Evolutionary conservation across 2,329 filamentous ascomycete genomes (phyloP).

Genomic region (Beauveria rudraprayagi): DNA sequence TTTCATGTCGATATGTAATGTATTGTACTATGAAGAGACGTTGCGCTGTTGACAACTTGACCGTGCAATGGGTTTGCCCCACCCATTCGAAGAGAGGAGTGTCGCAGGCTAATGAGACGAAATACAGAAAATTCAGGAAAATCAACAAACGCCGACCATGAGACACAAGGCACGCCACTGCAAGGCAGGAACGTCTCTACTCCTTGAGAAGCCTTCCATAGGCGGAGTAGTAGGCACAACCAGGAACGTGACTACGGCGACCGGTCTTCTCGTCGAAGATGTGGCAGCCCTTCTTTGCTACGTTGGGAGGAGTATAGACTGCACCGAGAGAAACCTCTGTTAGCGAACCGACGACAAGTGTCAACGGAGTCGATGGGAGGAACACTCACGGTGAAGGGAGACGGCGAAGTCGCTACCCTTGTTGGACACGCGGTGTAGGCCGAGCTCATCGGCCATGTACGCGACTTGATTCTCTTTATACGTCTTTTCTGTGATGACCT

Average conservation of each 20-base stretch:
- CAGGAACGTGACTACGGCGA: slow-evolving; percentile 60
- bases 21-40: slow-evolving; percentile 9
- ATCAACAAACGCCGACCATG: slow-evolving; percentile 10
- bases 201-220: slow-evolving; percentile 44
- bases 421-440: slow-evolving; percentile 77
- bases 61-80: slow-evolving; percentile 2
- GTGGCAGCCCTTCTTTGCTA: slow-evolving; percentile 71
- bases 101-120: slow-evolving; percentile 8
- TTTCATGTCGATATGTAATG: slow-evolving; percentile 16
- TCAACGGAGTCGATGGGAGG: slow-evolving; percentile 15
- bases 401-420: slow-evolving; percentile 68
- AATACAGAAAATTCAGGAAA: slow-evolving; percentile 9
- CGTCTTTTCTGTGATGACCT: slow-evolving; percentile 57
- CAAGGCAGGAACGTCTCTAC: slow-evolving; percentile 14
- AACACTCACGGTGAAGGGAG: slow-evolving; percentile 63
- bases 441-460: slow-evolving; percentile 88
- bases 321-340: slow-evolving; percentile 19
- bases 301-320: slow-evolving; percentile 85
- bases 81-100: not conserved
- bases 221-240: slow-evolving; percentile 63
- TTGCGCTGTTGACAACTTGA: not conserved
- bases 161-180: slow-evolving; percentile 8
- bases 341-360: slow-evolving; percentile 24
- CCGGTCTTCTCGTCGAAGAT: slow-evolving; percentile 75
- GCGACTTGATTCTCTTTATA: slow-evolving; percentile 68